These are phyloP conservation scores for Taiozyma sp. DNA, from an alignment of 1,139 yeast species.

Conservation along the genomic window DNA sequence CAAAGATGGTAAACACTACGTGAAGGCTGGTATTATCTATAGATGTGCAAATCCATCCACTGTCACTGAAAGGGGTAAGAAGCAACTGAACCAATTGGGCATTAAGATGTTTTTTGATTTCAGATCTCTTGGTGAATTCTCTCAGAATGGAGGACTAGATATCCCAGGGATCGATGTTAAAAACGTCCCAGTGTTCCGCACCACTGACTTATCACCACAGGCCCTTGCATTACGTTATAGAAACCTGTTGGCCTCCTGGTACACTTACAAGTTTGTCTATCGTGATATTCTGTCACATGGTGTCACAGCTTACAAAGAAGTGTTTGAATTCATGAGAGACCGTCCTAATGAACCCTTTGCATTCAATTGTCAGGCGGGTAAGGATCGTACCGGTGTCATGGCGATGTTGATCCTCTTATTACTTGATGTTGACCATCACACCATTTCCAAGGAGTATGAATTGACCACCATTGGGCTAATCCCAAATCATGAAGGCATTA, in stretches of 20 bases:
- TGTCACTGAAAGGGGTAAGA: conserved; percentile 44
- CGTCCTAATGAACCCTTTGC: conserved; percentile 46
- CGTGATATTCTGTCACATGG: conserved; percentile 54
- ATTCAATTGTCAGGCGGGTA: conserved; percentile 84
- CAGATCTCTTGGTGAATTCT: conserved; percentile 58
- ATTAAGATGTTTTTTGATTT: conserved; percentile 63
- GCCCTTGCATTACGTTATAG: conserved; percentile 56
- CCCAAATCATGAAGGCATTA: conserved; percentile 42
- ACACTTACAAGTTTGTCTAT: conserved; percentile 63
- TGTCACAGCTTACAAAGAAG: conserved; percentile 35
- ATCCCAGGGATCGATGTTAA: conserved; percentile 44
- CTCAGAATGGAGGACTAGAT: conserved; percentile 44
- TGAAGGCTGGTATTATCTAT: conserved; percentile 52
- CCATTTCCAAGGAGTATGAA: conserved; percentile 70
- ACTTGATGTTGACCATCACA: conserved; percentile 60
- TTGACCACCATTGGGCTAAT: conserved; percentile 62
- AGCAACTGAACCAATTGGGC: conserved; percentile 39
- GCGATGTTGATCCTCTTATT: conserved; percentile 62
- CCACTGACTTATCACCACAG: conserved; percentile 60
- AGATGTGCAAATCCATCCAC: conserved; percentile 60
- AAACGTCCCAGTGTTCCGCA: conserved; percentile 57
- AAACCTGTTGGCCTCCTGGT: conserved; percentile 55
- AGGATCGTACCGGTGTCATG: conserved; percentile 78
- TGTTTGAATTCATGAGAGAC: conserved; percentile 54
- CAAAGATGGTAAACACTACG: conserved; percentile 30